Conservation (phyloP, 805 yeast genomes). For the Clavispora santaluciae region DNA sequence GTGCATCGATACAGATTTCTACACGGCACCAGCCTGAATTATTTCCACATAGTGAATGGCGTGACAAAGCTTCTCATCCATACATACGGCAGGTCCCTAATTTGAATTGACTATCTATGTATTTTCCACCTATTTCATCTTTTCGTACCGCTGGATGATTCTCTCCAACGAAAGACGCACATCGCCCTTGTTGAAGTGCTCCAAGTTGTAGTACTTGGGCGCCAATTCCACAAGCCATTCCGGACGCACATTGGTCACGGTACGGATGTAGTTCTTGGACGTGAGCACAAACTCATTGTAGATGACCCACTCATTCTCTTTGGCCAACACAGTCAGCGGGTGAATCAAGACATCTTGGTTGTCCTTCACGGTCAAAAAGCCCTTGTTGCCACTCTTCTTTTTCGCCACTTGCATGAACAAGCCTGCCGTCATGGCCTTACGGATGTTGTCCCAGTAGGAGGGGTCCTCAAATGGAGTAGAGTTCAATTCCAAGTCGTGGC, state of each 20-base stretch:
- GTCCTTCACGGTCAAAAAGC: constrained; percentile 89
- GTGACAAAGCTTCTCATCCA: background rate
- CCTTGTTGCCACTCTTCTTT: constrained; percentile 69
- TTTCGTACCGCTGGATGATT: constrained; percentile 44
- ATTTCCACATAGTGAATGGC: too few species aligned
- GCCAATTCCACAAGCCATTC: constrained; percentile 88
- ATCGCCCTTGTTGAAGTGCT: constrained; percentile 64
- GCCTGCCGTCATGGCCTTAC: constrained; percentile 86
- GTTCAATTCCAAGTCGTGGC: constrained; percentile 66
- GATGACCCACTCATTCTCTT: constrained; percentile 87
- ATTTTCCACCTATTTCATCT: constrained; percentile 30
- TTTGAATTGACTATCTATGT: background rate
- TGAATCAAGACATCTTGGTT: constrained; percentile 93
- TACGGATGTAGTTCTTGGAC: constrained; percentile 87
- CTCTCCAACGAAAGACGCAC: constrained; percentile 66
- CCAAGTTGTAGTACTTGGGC: constrained; percentile 63
- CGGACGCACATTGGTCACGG: constrained; percentile 85
- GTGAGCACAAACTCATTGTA: constrained; percentile 95
- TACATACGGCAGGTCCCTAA: background rate
- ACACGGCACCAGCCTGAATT: too few species aligned
- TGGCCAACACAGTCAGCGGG: constrained; percentile 88
- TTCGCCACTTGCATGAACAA: constrained; percentile 98
- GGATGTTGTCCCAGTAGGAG: constrained; percentile 66
- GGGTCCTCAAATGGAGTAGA: constrained; percentile 59
- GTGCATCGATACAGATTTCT: too few species aligned